Base-by-base conservation (phyloP, 345 rosid species). In the Gossypium arboreum region DNA sequence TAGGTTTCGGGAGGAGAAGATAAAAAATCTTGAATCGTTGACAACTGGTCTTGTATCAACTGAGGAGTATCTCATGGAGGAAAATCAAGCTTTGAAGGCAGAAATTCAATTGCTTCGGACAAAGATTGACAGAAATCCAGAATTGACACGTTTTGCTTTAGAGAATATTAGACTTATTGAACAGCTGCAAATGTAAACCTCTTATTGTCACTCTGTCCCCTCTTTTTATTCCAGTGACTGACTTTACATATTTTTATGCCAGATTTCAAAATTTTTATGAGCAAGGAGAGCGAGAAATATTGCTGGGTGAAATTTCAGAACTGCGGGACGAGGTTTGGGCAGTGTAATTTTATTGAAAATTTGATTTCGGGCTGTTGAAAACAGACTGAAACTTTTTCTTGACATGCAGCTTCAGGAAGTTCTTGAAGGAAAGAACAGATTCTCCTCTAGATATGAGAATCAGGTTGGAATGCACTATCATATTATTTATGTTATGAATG, bases 121-220 rank as follows among this genome's bases (percentile, higher is more conserved):
- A 69, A 88, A 87, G 81, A 77, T 86, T 64, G 86, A 87, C 64
- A 86, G 68, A 78, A 88, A 81, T 72, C 93, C 93, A 41, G 87
- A 89, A 79, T 71, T 87, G 85, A 83, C 85, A 39, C 85, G 84
- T 81, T 82, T 78, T 81, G 83, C 91, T 74, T 60, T 80, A 76
- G 93, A 89, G 87, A 88, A 89, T 79, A 85, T 80, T 59, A 87
- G 87, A 84, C 97, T 89, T 71, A 80, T 55, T 65, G 88, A 93
- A 78, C 88, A 88, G 82, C 90, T 89, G 81, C 90, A 84, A 78
- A 68, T 75, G 98, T 93, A 91, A 86, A 39, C 81, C 52, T 43
- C 76, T 80, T 59, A 48, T 60, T 18, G 56, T 79, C 75, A 68
- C 51, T 55, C 44, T 72, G 27, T 55, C 59, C 24, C 64, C 20